These are phyloP conservation scores for Amaranthus palmeri DNA, from an alignment of 148 eudicot species.

Conservation along the genomic window DNA sequence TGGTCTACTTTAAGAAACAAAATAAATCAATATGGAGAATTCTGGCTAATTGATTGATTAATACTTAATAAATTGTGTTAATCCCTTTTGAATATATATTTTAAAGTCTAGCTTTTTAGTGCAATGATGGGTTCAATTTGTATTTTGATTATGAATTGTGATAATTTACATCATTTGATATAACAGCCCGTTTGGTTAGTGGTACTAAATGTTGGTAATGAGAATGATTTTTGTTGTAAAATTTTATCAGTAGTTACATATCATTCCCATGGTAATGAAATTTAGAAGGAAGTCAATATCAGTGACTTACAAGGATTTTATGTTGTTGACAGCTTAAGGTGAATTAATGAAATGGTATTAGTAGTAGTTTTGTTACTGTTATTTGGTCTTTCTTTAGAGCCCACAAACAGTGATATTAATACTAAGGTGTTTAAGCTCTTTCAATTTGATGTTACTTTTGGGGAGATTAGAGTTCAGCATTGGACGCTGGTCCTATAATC, in stretches of 20 bases:
- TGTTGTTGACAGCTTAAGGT: background rate
- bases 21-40: too few relatives aligned
- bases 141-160: background rate
- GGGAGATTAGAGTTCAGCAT: background rate
- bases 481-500: background rate
- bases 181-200: too few relatives aligned
- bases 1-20: background rate
- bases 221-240: too few relatives aligned
- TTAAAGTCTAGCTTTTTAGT: background rate
- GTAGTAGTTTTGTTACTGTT: background rate
- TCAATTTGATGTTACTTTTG: background rate
- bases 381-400: background rate
- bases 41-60: background rate
- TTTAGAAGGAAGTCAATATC: too few relatives aligned
- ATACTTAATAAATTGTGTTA: too few relatives aligned
- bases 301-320: too few relatives aligned
- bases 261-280: too few relatives aligned
- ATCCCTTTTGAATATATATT: too few relatives aligned
- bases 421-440: background rate
- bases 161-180: too few relatives aligned
- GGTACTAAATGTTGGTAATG: too few relatives aligned
- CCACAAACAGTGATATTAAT: background rate
- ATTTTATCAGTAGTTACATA: too few relatives aligned
- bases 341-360: background rate
- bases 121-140: slow-evolving; percentile 2